Percentiles rank a stretch among this genome's conserved stretches.
phyloP scores from a whole-genome alignment of 371 early-diverging fungal genomes.

The Mucor irregularis region DNA sequence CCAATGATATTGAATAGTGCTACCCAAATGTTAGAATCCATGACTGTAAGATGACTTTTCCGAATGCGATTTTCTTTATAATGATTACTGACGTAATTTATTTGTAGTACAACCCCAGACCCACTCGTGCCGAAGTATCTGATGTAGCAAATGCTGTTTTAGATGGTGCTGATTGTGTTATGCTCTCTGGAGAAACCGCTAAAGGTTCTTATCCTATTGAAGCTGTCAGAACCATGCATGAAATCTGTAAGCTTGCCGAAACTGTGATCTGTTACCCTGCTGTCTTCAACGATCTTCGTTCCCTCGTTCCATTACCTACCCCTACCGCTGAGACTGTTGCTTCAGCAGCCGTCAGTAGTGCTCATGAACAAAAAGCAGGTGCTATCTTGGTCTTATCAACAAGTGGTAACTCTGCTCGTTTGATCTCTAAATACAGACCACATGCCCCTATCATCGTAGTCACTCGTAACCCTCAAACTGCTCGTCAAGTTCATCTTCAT shows the following conservation, averaged over 20 bases:
- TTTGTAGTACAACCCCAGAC: slow-evolving; percentile 80
- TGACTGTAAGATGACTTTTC: slow-evolving; percentile 70
- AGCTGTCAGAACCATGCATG: slow-evolving; percentile 76
- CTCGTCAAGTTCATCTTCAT: slow-evolving; percentile 84
- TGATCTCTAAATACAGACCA: slow-evolving; percentile 95
- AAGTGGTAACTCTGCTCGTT: slow-evolving; percentile 86
- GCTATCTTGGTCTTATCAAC: slow-evolving; percentile 85
- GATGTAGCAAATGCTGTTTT: slow-evolving; percentile 98
- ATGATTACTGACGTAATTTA: slow-evolving; percentile 9
- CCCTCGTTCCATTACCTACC: slow-evolving; percentile 72
- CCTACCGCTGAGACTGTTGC: slow-evolving; percentile 92
- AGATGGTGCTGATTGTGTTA: slow-evolving; percentile 98
- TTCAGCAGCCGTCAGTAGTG: slow-evolving; percentile 88
- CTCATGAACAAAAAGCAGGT: slow-evolving; percentile 84
- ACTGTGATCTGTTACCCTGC: slow-evolving; percentile 77
- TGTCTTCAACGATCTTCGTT: slow-evolving; percentile 79
- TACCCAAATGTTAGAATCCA: slow-evolving; percentile 99
- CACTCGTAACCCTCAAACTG: slow-evolving; percentile 82
- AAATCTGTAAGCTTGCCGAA: slow-evolving; percentile 77
- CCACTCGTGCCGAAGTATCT: slow-evolving; percentile 98
- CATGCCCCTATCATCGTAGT: slow-evolving; percentile 90
- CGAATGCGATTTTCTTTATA: slow-evolving; percentile 1
- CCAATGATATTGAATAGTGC: slow-evolving; percentile 50
- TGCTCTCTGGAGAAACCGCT: slow-evolving; percentile 99
- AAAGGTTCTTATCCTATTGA: slow-evolving; percentile 86